These are phyloP conservation scores for Conticribra guillardii DNA, from an alignment of 108 stramenopile genomes.

Conservation along the genomic window DNA sequence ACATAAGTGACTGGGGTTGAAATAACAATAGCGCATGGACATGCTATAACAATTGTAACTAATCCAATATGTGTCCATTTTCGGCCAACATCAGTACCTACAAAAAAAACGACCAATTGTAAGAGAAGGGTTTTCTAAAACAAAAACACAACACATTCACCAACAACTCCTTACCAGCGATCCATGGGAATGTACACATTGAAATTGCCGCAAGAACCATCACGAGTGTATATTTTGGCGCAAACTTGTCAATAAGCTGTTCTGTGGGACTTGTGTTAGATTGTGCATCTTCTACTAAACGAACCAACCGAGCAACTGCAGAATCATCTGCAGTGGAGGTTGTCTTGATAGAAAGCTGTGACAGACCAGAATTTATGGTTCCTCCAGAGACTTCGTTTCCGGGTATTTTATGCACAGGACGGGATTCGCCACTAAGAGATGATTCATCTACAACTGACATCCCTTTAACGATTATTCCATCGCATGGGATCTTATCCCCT, in stretches of 20 bases:
- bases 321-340: slow-evolving; percentile 75
- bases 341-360: slow-evolving; percentile 68
- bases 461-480: slow-evolving; percentile 87
- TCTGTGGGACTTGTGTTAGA: slow-evolving; percentile 79
- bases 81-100: slow-evolving; percentile 48
- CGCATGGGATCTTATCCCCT: slow-evolving; percentile 93
- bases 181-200: too few species aligned
- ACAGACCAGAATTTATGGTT: slow-evolving; percentile 75
- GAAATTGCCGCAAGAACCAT: background rate
- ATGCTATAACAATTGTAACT: slow-evolving; percentile 81
- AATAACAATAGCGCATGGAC: slow-evolving; percentile 88
- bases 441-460: slow-evolving; percentile 70
- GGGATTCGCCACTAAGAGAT: slow-evolving; percentile 81
- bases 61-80: slow-evolving; percentile 71
- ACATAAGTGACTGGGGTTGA: slow-evolving; percentile 87
- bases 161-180: too few species aligned
- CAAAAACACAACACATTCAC: background rate
- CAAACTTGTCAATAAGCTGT: slow-evolving; percentile 81
- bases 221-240: slow-evolving; percentile 5
- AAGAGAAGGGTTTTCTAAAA: background rate
- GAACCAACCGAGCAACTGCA: slow-evolving; percentile 75
- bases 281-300: slow-evolving; percentile 85
- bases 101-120: background rate
- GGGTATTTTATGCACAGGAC: slow-evolving; percentile 68
- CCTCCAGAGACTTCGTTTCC: slow-evolving; percentile 70